These are phyloP conservation scores for Mycena galopus DNA, from an alignment of 768 basidiomycete species.

Conservation along the genomic window DNA sequence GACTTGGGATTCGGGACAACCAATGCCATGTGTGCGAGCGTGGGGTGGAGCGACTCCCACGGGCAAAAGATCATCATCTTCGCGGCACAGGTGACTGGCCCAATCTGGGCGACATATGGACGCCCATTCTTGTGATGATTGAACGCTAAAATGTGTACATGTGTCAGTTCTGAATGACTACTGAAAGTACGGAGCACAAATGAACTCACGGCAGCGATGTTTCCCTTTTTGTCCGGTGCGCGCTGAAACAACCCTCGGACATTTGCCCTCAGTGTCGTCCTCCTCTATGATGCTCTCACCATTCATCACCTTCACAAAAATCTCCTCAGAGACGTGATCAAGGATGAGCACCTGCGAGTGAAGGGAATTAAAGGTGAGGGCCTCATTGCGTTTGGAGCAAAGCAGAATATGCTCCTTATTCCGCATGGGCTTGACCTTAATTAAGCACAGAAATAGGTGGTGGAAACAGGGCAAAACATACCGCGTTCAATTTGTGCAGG, in stretches of 20 bases:
- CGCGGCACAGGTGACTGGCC: conserved; percentile 9
- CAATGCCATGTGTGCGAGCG: no score
- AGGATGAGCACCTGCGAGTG: conserved; percentile 11
- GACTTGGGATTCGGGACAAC: no score
- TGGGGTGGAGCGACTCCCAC: no score
- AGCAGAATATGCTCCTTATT: conserved; percentile 15
- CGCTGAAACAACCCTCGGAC: conserved; percentile 18
- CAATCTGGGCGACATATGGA: conserved; percentile 8
- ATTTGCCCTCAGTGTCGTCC: conserved; percentile 16
- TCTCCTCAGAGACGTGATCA: conserved; percentile 23
- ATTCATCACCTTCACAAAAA: conserved; percentile 23
- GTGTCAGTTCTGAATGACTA: not conserved
- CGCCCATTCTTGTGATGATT: conserved; percentile 22
- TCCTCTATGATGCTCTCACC: conserved; percentile 18
- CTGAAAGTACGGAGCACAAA: no score
- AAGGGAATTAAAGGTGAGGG: not conserved
- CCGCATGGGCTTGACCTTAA: not conserved
- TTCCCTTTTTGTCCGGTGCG: conserved; percentile 10
- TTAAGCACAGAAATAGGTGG: not conserved
- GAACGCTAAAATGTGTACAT: conserved; percentile 11
- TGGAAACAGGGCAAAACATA: no score
- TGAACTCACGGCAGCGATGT: no score
- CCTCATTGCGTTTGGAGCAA: conserved; percentile 8
- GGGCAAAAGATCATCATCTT: conserved; percentile 19
- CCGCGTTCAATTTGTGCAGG: no score